Conservation (phyloP, 2,329 filamentous ascomycete genomes). For the Peltaster fructicola region DNA sequence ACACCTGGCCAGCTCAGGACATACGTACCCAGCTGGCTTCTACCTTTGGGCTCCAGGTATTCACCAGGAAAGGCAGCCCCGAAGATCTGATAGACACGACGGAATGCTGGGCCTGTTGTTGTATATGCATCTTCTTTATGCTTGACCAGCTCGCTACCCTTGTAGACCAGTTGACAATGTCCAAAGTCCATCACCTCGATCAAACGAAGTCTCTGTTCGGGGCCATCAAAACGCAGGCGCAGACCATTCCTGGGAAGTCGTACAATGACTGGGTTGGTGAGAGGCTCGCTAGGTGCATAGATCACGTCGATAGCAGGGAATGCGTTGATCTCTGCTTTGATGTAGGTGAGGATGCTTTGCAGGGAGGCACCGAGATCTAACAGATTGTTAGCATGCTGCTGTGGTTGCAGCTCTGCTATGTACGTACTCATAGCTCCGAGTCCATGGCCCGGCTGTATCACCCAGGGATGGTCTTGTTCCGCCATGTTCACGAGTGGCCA, state of each 20-base stretch:
- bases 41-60: slow-evolving; percentile 46
- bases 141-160: slow-evolving; percentile 61
- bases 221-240: slow-evolving; percentile 79
- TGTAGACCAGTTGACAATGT: slow-evolving; percentile 69
- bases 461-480: too few relatives aligned
- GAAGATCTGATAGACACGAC: slow-evolving; percentile 65
- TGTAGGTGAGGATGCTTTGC: slow-evolving; percentile 72
- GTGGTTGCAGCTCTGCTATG: background rate
- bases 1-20: slow-evolving; percentile 88
- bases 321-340: slow-evolving; percentile 65
- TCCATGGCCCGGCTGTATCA: slow-evolving; percentile 12
- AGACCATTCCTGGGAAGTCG: slow-evolving; percentile 71
- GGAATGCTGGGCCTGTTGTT: slow-evolving; percentile 13
- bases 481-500: too few relatives aligned
- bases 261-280: slow-evolving; percentile 58
- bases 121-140: slow-evolving; percentile 25
- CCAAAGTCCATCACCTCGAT: slow-evolving; percentile 86
- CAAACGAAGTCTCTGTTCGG: slow-evolving; percentile 75
- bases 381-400: slow-evolving; percentile 2
- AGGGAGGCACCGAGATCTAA: slow-evolving; percentile 77
- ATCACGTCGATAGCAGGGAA: slow-evolving; percentile 72
- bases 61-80: slow-evolving; percentile 90
- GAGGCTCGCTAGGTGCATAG: slow-evolving; percentile 59
- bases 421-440: slow-evolving; percentile 24
- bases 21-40: slow-evolving; percentile 52